Evolutionary conservation across 352 stramenopile genomes (phyloP), one percentile per base, ranked within the genome.

Genomic region (Globisporangium paddicum): DNA sequence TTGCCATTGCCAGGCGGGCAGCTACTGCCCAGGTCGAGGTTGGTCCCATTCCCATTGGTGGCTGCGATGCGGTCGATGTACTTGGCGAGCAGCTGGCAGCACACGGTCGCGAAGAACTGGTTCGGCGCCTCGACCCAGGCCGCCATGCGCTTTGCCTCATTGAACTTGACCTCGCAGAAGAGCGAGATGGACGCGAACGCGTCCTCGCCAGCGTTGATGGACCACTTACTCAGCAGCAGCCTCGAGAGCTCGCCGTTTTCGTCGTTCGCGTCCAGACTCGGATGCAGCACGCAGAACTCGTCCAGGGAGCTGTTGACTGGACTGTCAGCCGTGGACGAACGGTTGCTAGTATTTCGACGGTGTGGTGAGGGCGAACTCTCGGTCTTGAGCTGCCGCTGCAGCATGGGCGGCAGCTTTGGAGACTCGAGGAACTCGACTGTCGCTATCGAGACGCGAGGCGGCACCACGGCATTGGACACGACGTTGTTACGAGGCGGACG

Each of bases 101-200:
- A 89, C 38, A 86, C 80, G 9, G 82, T 86, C 2, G 73, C 79
- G 54, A 87, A 75, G 54, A 93, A 93, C 23, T 77, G 74, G 59
- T 91, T 93, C 28, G 83, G 81, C 10, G 73, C 50, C 53, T 88
- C 73, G n/a, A 89, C 66, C 69, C 79, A 87, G 2, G 78, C 81
- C 11, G 77, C 77, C 79, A 90, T 91, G 34, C 79, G 67, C 69
- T 86, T 75, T 21, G 79, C 83, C 61, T 93, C 83, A 46, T 75
- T 85, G 23, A 91, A 70, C 53, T 93, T 93, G 68, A 89, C 78
- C 62, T 93, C 76, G 30, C 79, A 91, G 54, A 88, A 91, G 30
- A 89, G 70, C 14, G 79, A 82, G 41, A 85, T 73, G 9, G 81
- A 91, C 34, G 75, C 56, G 54, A 88, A 91, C 9, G 67, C 55